Percentiles rank a stretch among this genome's conserved stretches.
Conservation (phyloP, 2,329 filamentous ascomycete genomes). For the Penicillium sp. region DNA sequence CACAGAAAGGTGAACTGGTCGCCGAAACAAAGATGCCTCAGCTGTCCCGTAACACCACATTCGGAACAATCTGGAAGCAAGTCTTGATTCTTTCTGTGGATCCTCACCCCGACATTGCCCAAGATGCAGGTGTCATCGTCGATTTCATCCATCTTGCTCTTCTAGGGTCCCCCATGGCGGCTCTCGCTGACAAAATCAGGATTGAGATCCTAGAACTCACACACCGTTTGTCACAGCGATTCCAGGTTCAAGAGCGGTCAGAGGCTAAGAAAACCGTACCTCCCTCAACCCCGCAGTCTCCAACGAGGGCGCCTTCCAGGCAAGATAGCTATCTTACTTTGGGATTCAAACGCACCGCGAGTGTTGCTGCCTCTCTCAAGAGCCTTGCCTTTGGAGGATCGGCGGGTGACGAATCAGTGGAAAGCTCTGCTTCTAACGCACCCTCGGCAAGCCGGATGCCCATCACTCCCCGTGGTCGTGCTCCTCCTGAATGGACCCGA, state of each 20-base stretch:
- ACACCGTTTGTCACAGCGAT: conserved; percentile 36
- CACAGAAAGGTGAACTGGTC: conserved; percentile 20
- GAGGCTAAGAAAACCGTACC: conserved; percentile 35
- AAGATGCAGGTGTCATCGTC: conserved; percentile 76
- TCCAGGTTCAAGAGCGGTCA: conserved; percentile 32
- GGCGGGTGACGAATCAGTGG: conserved; percentile 31
- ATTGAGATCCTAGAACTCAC: conserved; percentile 54
- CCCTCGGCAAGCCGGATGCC: conserved; percentile 33
- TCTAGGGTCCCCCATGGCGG: conserved; percentile 69
- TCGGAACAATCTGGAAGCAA: conserved; percentile 91
- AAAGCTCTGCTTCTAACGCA: conserved; percentile 26
- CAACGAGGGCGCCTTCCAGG: conserved; percentile 46
- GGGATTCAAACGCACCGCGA: conserved; percentile 59
- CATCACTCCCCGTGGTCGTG: conserved; percentile 48
- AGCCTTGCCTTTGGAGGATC: conserved; percentile 54
- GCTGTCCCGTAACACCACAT: conserved; percentile 79
- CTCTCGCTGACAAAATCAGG: conserved; percentile 65
- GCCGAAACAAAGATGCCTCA: conserved; percentile 28
- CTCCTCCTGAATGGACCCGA: conserved; percentile 56
- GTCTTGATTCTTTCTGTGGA: conserved; percentile 86
- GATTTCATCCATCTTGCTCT: conserved; percentile 79
- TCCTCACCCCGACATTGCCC: conserved; percentile 86
- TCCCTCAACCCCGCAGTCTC: conserved; percentile 46
- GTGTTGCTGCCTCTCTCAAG: conserved; percentile 61
- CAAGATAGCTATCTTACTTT: conserved; percentile 59